These are phyloP conservation scores for Colletotrichum tabaci DNA, from an alignment of 2,329 filamentous ascomycete genomes.

Conservation along the genomic window DNA sequence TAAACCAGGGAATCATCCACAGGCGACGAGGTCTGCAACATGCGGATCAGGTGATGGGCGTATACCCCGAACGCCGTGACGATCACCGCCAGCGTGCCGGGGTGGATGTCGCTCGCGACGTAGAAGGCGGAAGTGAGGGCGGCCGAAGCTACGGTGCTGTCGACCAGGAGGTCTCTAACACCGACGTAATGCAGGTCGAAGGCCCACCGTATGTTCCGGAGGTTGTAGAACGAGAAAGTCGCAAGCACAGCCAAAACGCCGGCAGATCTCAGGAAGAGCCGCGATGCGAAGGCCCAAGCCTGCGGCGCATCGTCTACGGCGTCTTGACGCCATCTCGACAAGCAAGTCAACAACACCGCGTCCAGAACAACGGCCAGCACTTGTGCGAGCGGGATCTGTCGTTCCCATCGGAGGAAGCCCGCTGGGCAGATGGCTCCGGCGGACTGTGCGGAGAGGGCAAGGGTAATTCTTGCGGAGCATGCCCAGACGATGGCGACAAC, in stretches of 20 bases:
- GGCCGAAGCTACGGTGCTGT: constrained; percentile 47
- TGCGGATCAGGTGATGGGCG: constrained; percentile 43
- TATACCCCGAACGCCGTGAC: constrained; percentile 46
- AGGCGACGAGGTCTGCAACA: constrained; percentile 19
- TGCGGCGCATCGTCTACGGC: constrained; percentile 44
- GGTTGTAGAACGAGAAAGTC: constrained; percentile 49
- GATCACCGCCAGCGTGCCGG: constrained; percentile 48
- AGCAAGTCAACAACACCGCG: constrained; percentile 48
- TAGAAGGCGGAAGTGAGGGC: constrained; percentile 48
- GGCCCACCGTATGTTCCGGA: constrained; percentile 49
- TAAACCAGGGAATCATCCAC: constrained; percentile 26
- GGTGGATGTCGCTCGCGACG: constrained; percentile 48
- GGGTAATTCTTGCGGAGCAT: constrained; percentile 48
- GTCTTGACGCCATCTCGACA: constrained; percentile 48
- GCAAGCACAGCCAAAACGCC: constrained; percentile 46
- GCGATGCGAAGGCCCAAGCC: constrained; percentile 46
- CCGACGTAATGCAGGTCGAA: constrained; percentile 49
- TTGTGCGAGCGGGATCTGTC: constrained; percentile 50
- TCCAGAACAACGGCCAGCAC: constrained; percentile 49
- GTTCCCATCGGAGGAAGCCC: constrained; percentile 45
- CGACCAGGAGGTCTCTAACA: constrained; percentile 49
- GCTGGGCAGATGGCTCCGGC: constrained; percentile 51
- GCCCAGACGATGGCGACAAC: constrained; percentile 51
- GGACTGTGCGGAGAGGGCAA: constrained; percentile 46
- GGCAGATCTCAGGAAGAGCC: constrained; percentile 45